These are phyloP conservation scores for Guillardia theta DNA, from an alignment of 78 protist species.

Conservation along the genomic window DNA sequence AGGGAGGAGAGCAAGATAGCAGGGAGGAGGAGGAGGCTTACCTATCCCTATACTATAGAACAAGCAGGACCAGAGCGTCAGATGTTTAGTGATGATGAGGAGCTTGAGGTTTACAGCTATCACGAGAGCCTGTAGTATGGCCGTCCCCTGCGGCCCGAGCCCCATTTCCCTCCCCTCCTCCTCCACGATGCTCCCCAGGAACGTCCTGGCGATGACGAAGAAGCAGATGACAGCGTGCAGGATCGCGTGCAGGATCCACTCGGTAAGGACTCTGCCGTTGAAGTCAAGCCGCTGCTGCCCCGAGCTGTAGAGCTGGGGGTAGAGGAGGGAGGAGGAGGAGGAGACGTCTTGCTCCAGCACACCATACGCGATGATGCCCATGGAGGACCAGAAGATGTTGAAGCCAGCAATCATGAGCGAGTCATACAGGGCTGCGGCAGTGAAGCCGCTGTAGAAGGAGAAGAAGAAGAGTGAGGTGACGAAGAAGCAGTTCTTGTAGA, in stretches of 20 bases:
- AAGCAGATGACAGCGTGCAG: no score
- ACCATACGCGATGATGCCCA: not conserved
- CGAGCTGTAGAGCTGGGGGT: no score
- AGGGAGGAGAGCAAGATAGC: not conserved
- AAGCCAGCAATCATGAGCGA: not conserved
- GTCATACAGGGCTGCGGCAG: not conserved
- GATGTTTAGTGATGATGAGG: not conserved
- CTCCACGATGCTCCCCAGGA: not conserved
- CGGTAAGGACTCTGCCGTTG: no score
- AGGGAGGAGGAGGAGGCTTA: not conserved
- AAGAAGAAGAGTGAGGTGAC: not conserved
- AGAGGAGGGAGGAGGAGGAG: no score
- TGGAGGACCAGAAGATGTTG: not conserved
- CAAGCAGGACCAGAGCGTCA: no score
- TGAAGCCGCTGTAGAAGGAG: not conserved
- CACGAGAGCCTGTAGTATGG: not conserved
- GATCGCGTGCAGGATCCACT: no score
- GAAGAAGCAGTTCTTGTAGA: constrained; percentile 58
- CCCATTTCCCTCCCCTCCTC: not conserved
- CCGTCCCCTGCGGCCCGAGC: not conserved
- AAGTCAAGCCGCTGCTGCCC: no score
- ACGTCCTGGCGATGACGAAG: no score
- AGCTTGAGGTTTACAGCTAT: no score
- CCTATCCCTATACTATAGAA: no score
- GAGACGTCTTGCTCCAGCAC: not conserved